Base-by-base conservation (phyloP, 768 basidiomycete genomes). In the Infundibulicybe gibba region DNA sequence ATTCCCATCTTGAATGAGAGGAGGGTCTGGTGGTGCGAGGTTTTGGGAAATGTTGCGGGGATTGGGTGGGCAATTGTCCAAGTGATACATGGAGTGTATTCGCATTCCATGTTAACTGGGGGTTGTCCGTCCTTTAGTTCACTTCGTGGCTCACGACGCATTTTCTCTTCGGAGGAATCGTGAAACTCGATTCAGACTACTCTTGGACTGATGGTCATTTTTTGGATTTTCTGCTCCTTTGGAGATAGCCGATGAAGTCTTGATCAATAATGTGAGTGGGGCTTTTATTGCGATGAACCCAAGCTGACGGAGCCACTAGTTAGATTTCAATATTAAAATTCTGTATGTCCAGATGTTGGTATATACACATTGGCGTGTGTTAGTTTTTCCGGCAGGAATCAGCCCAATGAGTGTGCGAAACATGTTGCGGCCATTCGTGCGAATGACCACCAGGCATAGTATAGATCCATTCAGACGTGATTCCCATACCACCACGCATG, bases 181-280 rank as follows among this genome's bases (percentile, higher is more conserved):
- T 63, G 70, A 61, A 76, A 78, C 76, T 79, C 72, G 73, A 78
- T 76, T 79, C 76, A 76, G 76, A 79, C 75, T 79, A 76, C 70
- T 79, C 76, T 78, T 63, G 63, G 68, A 64, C 76, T 76, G 74
- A 66, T 62, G 64, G 25, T 51, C 55, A 62, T 59, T 62, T 57
- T 60, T 55, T 55, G 51, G 51, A 40, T 20, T n/a, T 16, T 42
- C 40, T 16, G 19, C 50, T 43, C 49, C 44, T 49, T 55, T 38
- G 54, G 25, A 25, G 25, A 25, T 25, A 25, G 25, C 25, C 25
- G 25, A 25, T 25, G 8, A 25, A 8, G 4, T 25, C 8, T 8
- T 25, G 25, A 8, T 8, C 4, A 25, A 25, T 25, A 25, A 25
- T 25, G 25, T 25, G 25, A 25, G 25, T 25, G 25, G 25, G 3